A percentile compares a stretch with the other conserved stretches of the same genome.
Conservation (phyloP, 1,284 basidiomycete species). For the Rhodotorula sp. region DNA sequence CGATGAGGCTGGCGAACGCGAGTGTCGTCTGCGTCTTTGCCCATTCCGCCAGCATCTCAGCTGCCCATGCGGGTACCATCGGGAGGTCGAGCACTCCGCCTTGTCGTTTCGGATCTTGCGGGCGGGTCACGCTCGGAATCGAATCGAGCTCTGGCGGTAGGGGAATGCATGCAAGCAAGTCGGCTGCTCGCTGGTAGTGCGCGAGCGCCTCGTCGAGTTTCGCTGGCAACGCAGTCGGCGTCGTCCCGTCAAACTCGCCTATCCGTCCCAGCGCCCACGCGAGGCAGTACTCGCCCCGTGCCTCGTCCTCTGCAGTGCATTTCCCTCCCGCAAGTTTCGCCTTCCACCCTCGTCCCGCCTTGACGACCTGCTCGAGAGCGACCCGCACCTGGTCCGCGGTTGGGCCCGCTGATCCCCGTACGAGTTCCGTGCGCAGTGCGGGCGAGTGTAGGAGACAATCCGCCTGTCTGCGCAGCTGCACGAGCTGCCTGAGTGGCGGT, state of each 20-base stretch:
- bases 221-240: slow-evolving; percentile 9
- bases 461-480: slow-evolving; percentile 12
- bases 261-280: slow-evolving; percentile 33
- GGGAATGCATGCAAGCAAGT: slow-evolving; percentile 26
- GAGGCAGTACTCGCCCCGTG: slow-evolving; percentile 20
- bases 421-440: slow-evolving; percentile 25
- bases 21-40: slow-evolving; percentile 37
- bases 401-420: background rate
- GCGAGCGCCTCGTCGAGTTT: slow-evolving; percentile 15
- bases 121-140: slow-evolving; percentile 34
- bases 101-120: slow-evolving; percentile 14
- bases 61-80: slow-evolving; percentile 21
- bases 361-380: slow-evolving; percentile 21
- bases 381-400: slow-evolving; percentile 7
- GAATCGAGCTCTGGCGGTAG: slow-evolving; percentile 24
- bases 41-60: slow-evolving; percentile 38
- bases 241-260: slow-evolving; percentile 34
- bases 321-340: background rate
- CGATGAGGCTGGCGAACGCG: slow-evolving; percentile 31
- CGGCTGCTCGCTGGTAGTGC: slow-evolving; percentile 12
- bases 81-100: slow-evolving; percentile 18
- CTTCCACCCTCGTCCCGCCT: background rate
- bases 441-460: slow-evolving; percentile 22
- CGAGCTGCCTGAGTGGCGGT: slow-evolving; percentile 17
- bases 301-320: slow-evolving; percentile 18